Base-by-base conservation (phyloP, 2,329 filamentous ascomycete genomes). In the Ambrosiella xylebori region DNA sequence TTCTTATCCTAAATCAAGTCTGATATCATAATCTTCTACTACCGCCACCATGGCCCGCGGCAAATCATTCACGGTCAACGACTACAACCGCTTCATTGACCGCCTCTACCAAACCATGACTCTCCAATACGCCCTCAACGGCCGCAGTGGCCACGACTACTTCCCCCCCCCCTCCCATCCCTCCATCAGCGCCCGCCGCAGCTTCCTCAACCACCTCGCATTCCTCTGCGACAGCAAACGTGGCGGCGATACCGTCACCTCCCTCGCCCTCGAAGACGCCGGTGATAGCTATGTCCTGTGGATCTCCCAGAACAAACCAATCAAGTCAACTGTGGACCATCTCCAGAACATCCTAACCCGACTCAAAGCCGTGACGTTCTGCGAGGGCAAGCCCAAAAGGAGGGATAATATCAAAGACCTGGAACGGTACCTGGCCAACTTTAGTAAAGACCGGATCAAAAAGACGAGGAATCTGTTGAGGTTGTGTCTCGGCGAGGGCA, bases 141-240 rank as follows among this genome's bases (percentile, higher is more conserved):
- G 37, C 17, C 37, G 47, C n/a, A 39, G 37, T 2, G 56, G 56
- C 13, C 37, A 41, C 5, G 35, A 27, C 9, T 6, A 15, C 44
- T 15, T 17, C 11, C 44, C 44, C 11, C 40, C 40, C n/a, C 44
- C 37, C 6, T 49, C 27, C 9, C 7, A 39, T n/a, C 36, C 11
- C 15, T 9, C 36, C 17, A n/a, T 51, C 15, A 39, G 9, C 9
- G 37, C 8, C 45, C 15, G 36, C 27, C 17, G 8, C 2, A 19
- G n/a, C 19, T 36, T 17, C 35, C 39, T n/a, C 9, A 17, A 47
- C 7, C 40, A 39, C 3, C 57, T 77, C 1, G 67, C 72, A 7
- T 74, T 71, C 62, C 62, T 77, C 6, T 76, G 73, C 61, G 75
- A 76, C 57, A 69, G 69, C 53, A 61, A 65, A 0, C 76, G 75